A percentile compares a stretch with the other conserved stretches of the same genome.
Evolutionary conservation across 208 protist genomes (phyloP).

Genomic region (Trypanosoma boissoni): DNA sequence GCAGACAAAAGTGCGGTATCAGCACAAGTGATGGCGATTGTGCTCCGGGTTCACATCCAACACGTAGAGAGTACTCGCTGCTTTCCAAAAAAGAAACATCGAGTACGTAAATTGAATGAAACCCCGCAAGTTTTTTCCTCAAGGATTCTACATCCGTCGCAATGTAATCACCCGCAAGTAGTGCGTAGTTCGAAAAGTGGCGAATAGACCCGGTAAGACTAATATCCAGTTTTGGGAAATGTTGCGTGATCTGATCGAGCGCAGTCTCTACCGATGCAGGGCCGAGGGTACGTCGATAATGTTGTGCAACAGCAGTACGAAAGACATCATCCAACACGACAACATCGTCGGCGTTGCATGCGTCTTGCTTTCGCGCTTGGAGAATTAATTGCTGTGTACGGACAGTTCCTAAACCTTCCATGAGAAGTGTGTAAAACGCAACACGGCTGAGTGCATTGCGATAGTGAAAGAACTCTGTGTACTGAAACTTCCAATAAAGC

Average conservation of each 20-base stretch:
- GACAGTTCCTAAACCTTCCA: slow-evolving; percentile 47
- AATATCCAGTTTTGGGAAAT: slow-evolving; percentile 79
- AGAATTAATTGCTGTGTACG: slow-evolving; percentile 55
- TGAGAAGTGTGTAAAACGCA: slow-evolving; percentile 54
- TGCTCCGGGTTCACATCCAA: neutral
- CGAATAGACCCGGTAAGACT: slow-evolving; percentile 56
- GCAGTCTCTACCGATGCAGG: slow-evolving; percentile 38
- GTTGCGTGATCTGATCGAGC: slow-evolving; percentile 54
- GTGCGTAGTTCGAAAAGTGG: slow-evolving; percentile 68
- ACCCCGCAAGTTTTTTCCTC: slow-evolving; percentile 29
- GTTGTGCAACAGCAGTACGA: slow-evolving; percentile 28
- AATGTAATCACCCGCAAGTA: slow-evolving; percentile 53
- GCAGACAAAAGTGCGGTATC: slow-evolving; percentile 53
- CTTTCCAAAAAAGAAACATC: slow-evolving; percentile 87
- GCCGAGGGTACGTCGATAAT: slow-evolving; percentile 42
- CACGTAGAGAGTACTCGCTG: slow-evolving; percentile 54
- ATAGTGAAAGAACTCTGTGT: slow-evolving; percentile 74
- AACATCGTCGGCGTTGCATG: slow-evolving; percentile 40
- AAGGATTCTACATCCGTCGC: slow-evolving; percentile 45
- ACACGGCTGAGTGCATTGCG: slow-evolving; percentile 54
- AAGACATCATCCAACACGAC: slow-evolving; percentile 64
- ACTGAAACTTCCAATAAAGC: slow-evolving; percentile 84
- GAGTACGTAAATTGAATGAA: slow-evolving; percentile 57
- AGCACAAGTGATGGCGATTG: slow-evolving; percentile 39
- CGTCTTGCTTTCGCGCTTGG: slow-evolving; percentile 16